A percentile compares a stretch with the other conserved stretches of the same genome.
Conservation (phyloP, 306 rosid species). For the Ormosia emarginata region DNA sequence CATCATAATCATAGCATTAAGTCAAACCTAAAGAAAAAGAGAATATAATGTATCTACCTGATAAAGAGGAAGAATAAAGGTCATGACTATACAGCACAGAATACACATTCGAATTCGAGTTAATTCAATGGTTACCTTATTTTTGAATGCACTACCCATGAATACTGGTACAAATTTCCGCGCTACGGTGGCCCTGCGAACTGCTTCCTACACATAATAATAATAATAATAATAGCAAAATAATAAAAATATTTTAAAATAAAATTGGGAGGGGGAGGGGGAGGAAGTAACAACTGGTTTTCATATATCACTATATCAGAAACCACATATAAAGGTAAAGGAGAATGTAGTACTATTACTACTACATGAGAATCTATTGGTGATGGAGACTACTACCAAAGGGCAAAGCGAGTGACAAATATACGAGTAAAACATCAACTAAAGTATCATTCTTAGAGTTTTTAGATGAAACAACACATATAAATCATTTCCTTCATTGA, state of each 20-base stretch:
- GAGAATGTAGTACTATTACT: not conserved
- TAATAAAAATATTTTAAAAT: not conserved
- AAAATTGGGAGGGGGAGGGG: not conserved
- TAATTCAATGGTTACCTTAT: constrained; percentile 60
- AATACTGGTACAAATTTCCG: constrained; percentile 87
- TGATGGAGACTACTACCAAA: not conserved
- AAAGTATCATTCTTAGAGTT: not conserved
- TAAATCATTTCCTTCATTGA: not conserved
- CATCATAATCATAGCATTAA: constrained; percentile 3
- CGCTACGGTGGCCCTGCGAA: constrained; percentile 87
- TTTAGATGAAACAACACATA: not conserved
- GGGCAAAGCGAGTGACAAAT: not conserved
- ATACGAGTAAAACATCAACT: not conserved
- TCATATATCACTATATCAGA: not conserved
- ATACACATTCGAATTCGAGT: not conserved
- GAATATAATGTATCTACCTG: not conserved
- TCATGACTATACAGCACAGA: not conserved
- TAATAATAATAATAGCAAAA: not conserved
- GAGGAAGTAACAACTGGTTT: not conserved
- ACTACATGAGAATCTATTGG: not conserved
- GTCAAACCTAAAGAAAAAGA: not conserved
- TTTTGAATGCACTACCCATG: constrained; percentile 98
- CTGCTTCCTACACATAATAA: constrained; percentile 60
- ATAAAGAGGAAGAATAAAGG: not conserved
- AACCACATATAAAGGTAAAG: not conserved